Conservation (phyloP, 352 stramenopile species). For the Phytophthora niederhauseri region DNA sequence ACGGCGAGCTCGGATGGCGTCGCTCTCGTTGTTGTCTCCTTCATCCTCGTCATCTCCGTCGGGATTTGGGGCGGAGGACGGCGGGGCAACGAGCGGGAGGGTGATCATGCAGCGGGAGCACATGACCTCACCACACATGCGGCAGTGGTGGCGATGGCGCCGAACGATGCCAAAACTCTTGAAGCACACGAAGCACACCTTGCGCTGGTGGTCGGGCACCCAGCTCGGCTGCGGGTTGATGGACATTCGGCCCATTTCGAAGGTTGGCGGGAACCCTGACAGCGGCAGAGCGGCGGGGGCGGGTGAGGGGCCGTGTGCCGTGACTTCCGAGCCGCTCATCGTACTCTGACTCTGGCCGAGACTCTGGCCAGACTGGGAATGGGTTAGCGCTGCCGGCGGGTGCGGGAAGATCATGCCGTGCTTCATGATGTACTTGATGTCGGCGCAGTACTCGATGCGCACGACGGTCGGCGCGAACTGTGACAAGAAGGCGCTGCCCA, state of each 20-base stretch:
- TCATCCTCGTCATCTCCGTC: constrained; percentile 15
- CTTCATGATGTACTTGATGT: constrained; percentile 87
- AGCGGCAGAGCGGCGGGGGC: constrained; percentile 23
- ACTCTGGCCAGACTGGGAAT: constrained; percentile 37
- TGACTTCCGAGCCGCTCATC: constrained; percentile 35
- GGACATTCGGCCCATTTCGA: constrained; percentile 34
- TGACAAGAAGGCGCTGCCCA: constrained; percentile 65
- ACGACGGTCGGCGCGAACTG: constrained; percentile 65
- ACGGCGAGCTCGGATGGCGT: constrained; percentile 2
- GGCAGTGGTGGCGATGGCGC: constrained; percentile 73
- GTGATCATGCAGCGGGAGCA: constrained; percentile 70
- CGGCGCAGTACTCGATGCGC: constrained; percentile 69
- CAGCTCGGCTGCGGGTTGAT: constrained; percentile 50
- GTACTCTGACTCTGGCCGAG: constrained; percentile 45
- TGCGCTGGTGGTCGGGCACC: constrained; percentile 65
- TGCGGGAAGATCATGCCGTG: constrained; percentile 75
- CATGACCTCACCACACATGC: constrained; percentile 81
- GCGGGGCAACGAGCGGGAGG: constrained; percentile 62
- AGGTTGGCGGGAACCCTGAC: constrained; percentile 20
- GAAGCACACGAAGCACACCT: constrained; percentile 69
- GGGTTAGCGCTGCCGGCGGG: constrained; percentile 28
- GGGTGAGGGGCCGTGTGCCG: constrained; percentile 32
- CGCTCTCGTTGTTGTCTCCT: neutral
- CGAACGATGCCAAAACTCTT: constrained; percentile 73
- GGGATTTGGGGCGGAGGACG: constrained; percentile 31